Conservation (phyloP, 1,284 basidiomycete species). For the Rhodotorula sp. region DNA sequence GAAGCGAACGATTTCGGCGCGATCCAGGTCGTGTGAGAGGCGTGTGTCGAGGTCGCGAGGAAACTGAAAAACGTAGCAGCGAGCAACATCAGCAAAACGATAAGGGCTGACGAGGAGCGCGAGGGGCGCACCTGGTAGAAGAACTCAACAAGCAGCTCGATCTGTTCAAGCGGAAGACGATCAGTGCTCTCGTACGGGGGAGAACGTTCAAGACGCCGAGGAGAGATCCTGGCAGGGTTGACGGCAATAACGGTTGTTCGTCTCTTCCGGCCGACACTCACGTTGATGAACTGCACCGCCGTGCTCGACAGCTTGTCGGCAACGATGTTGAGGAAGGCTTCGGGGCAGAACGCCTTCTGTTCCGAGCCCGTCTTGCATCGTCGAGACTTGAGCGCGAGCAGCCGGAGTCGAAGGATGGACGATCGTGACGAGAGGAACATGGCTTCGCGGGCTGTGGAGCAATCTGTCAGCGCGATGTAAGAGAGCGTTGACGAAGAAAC, state of each 20-base stretch:
- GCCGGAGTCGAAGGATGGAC: conserved; percentile 75
- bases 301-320: conserved; percentile 96
- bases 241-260: no score
- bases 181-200: neutral
- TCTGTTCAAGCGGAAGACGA: conserved; percentile 52
- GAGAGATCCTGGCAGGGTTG: neutral
- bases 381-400: conserved; percentile 77
- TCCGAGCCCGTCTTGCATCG: conserved; percentile 82
- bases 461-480: conserved; percentile 5
- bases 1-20: conserved; percentile 79
- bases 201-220: neutral
- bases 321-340: conserved; percentile 93
- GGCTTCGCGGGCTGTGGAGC: conserved; percentile 75
- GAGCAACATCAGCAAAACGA: neutral
- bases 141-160: conserved; percentile 95
- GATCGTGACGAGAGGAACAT: conserved; percentile 80
- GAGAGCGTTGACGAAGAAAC: conserved; percentile 42
- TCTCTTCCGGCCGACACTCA: conserved; percentile 22
- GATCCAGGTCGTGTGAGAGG: conserved; percentile 84
- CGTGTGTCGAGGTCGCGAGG: conserved; percentile 96
- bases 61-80: conserved; percentile 59
- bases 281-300: conserved; percentile 92
- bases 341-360: conserved; percentile 86
- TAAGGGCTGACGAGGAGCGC: no score
- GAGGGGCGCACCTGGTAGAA: conserved; percentile 78